Percentiles rank a stretch among this genome's conserved stretches.
phyloP scores from a whole-genome alignment of 176 grass and related monocot genomes.

The Areca catechu region DNA sequence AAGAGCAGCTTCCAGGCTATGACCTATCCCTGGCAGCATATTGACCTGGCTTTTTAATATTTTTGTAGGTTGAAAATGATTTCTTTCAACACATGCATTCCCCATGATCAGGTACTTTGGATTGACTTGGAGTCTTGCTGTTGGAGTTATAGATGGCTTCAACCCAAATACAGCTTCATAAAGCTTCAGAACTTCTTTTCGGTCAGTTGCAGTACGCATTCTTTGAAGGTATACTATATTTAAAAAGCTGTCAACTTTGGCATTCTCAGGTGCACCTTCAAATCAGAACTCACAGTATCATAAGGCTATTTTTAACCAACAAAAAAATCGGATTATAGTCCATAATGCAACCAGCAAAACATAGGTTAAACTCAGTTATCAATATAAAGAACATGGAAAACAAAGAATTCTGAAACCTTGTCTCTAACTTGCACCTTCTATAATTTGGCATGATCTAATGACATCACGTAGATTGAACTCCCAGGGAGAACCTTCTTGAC shows the following conservation, averaged over 20 bases:
- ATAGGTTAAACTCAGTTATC: too few species aligned
- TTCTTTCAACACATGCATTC: constrained; percentile 58
- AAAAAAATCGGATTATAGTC: neutral
- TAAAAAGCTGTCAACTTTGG: constrained; percentile 54
- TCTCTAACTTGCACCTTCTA: constrained; percentile 22
- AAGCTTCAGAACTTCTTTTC: constrained; percentile 65
- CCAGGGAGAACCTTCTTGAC: constrained; percentile 86
- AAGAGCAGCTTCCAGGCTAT: constrained; percentile 69
- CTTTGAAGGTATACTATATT: constrained; percentile 86
- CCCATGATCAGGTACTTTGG: constrained; percentile 57
- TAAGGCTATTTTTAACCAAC: neutral
- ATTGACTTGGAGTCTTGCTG: constrained; percentile 63
- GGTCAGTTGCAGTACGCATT: constrained; percentile 69
- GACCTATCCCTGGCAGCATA: constrained; percentile 55
- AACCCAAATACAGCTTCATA: constrained; percentile 68
- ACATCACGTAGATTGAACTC: constrained; percentile 99
- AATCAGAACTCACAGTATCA: constrained; percentile 2
- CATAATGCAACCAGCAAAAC: too few species aligned
- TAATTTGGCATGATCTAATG: constrained; percentile 75
- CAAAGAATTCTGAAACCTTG: too few species aligned
- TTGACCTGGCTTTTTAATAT: constrained; percentile 46
- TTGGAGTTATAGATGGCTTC: constrained; percentile 36
- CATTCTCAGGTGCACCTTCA: constrained; percentile 30
- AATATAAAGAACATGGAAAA: too few species aligned
- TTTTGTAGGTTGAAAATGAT: constrained; percentile 46